Evolutionary conservation across 805 yeast species (phyloP).

Genomic region (Yarrowia sp.): DNA sequence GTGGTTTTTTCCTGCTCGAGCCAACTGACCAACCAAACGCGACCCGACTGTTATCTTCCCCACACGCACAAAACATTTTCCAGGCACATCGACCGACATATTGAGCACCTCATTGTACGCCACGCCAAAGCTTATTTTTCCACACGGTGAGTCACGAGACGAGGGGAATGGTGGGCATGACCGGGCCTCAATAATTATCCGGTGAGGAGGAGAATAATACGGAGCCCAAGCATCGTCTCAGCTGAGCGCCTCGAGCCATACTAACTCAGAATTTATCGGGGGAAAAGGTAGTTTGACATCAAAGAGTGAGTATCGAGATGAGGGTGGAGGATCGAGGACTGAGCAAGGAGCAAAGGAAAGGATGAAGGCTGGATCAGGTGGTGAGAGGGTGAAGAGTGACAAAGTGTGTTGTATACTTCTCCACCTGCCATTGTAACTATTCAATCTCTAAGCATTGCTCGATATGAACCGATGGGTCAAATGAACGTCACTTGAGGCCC

Average conservation of each 20-base stretch:
- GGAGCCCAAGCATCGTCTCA: neutral
- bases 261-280: neutral
- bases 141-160: conserved; percentile 25
- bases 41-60: conserved; percentile 21
- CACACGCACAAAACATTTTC: neutral
- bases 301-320: neutral
- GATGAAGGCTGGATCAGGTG: neutral
- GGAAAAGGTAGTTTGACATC: neutral
- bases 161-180: conserved; percentile 8
- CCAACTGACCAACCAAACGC: conserved; percentile 11
- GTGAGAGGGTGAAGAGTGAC: neutral
- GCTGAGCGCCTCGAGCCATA: neutral
- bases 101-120: conserved; percentile 18
- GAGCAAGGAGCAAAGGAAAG: neutral
- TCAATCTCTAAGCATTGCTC: neutral
- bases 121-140: conserved; percentile 11
- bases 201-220: neutral
- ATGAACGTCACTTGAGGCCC: neutral
- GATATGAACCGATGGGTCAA: neutral
- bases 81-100: conserved; percentile 15
- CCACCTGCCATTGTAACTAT: neutral
- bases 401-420: neutral
- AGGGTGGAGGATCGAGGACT: neutral
- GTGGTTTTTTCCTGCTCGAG: neutral
- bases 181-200: neutral